Evolutionary conservation across 164 flowering plant genomes (phyloP).

Genomic region (Vitis cinerea): DNA sequence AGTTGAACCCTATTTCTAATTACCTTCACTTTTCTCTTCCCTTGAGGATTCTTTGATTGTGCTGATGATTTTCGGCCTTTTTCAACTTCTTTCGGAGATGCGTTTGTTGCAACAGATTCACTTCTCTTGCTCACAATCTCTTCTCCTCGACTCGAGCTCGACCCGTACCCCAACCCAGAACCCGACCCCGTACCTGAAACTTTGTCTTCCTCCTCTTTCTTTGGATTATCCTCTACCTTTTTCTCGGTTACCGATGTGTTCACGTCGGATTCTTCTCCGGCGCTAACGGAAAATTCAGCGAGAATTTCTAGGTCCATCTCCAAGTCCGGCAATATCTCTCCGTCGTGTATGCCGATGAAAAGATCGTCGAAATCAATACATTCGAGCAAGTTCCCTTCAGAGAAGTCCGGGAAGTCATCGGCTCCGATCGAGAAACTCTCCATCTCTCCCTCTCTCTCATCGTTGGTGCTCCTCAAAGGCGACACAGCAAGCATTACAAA

Average conservation of each 20-base stretch:
- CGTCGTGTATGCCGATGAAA: slow-evolving; percentile 56
- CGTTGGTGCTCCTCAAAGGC: slow-evolving; percentile 41
- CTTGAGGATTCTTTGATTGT: slow-evolving; percentile 39
- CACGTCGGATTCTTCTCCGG: slow-evolving; percentile 55
- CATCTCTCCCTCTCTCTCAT: slow-evolving; percentile 48
- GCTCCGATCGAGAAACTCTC: slow-evolving; percentile 33
- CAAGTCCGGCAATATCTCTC: slow-evolving; percentile 72
- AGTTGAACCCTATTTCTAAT: background rate
- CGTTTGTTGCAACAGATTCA: slow-evolving; percentile 16
- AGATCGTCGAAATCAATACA: slow-evolving; percentile 81
- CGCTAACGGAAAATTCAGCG: slow-evolving; percentile 60
- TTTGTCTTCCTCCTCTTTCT: slow-evolving; percentile 37
- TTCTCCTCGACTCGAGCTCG: slow-evolving; percentile 31
- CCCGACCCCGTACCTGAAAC: slow-evolving; percentile 22
- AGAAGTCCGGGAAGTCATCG: slow-evolving; percentile 45
- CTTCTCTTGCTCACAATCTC: slow-evolving; percentile 45
- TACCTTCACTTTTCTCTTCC: slow-evolving; percentile 68
- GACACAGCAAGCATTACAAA: slow-evolving; percentile 70
- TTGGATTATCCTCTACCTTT: slow-evolving; percentile 14
- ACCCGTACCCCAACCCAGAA: slow-evolving; percentile 10
- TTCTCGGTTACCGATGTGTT: slow-evolving; percentile 16
- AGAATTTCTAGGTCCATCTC: slow-evolving; percentile 85
- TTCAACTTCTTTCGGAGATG: slow-evolving; percentile 17
- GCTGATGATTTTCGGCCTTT: slow-evolving; percentile 35
- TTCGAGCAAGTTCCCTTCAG: slow-evolving; percentile 55